Base-by-base conservation (phyloP, 2,329 filamentous ascomycete species). In the Sclerotinia nivalis region DNA sequence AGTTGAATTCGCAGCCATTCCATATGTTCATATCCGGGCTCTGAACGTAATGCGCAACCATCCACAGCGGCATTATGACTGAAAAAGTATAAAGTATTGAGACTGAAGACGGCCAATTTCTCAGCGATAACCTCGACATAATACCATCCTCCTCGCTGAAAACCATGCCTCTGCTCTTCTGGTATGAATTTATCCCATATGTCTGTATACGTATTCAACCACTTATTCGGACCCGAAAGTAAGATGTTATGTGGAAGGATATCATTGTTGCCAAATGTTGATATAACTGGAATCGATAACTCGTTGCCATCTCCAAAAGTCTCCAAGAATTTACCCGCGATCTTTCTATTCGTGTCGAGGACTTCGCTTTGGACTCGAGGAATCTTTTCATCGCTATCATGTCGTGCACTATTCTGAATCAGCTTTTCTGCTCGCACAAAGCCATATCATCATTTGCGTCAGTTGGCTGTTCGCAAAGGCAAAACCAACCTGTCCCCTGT, bases 81-180 rank as follows among this genome's bases (percentile, higher is more conserved):
- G 80, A 96, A 99, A 79, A 98, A 97, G 81, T 96, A 97, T 82
- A 99, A 87, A 0, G 95, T 97, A 80, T 99, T 99, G 74, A 99
- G 82, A 80, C 94, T 97, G 82, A 99, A 91, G 69, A 97, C 93
- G 28, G 93, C 92, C 66, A 99, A 85, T 76, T 89, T 89, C 73
- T 90, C 85, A 0, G 95, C 95, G 65, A 99, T 91, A 52, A 97
- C 95, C 80, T 99, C 96, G 66, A 93, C 90, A 73, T 90, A 93
- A 81, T 96, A 99, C 93, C 95, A 99, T 49, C 96, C 96, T 69
- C 96, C 96, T 79, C 92, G 91, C 75, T 92, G 88, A 79, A 99
- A 99, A 8, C 91, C 90, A 82, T 98, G 95, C 52, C 91, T 89
- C 82, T 99, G 94, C 74, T 89, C 91, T 81, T 97, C 93, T 0